A percentile compares a stretch with the other conserved stretches of the same genome.
Conservation (phyloP, 169 alveolate species). For the Amoebophrya sp. region DNA sequence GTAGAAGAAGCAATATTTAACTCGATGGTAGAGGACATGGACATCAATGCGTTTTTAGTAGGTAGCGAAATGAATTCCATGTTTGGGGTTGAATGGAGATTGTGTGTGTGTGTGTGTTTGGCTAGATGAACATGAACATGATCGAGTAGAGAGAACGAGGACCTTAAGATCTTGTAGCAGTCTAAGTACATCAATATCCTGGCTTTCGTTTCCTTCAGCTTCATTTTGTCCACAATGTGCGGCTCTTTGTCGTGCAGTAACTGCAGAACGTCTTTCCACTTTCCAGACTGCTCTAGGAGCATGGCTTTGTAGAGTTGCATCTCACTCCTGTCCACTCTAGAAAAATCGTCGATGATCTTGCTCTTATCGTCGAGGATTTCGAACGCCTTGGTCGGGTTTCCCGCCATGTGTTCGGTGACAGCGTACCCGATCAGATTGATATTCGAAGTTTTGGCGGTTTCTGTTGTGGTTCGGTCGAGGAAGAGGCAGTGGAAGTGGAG, state of each 20-base stretch:
- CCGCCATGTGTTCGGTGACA: constrained; percentile 55
- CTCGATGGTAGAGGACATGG: too few species aligned
- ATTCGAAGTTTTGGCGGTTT: neutral
- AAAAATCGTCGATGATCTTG: neutral
- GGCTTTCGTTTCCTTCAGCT: neutral
- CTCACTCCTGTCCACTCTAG: neutral
- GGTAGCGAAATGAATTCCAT: neutral
- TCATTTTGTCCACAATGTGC: neutral
- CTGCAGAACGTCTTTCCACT: neutral
- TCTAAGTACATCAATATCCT: neutral
- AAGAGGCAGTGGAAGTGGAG: too few species aligned
- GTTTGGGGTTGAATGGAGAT: neutral
- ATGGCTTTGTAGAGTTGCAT: neutral
- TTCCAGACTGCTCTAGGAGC: neutral
- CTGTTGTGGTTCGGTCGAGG: constrained; percentile 55
- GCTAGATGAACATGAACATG: too few species aligned
- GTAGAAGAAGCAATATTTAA: too few species aligned
- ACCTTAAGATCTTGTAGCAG: neutral
- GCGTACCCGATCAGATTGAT: constrained; percentile 51
- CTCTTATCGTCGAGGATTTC: neutral
- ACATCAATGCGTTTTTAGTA: neutral
- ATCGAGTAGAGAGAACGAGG: neutral
- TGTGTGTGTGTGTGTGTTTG: too few species aligned
- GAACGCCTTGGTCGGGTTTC: neutral
- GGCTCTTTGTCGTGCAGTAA: neutral